Base-by-base conservation (phyloP, 106 monocot species). In the Allium sativum region DNA sequence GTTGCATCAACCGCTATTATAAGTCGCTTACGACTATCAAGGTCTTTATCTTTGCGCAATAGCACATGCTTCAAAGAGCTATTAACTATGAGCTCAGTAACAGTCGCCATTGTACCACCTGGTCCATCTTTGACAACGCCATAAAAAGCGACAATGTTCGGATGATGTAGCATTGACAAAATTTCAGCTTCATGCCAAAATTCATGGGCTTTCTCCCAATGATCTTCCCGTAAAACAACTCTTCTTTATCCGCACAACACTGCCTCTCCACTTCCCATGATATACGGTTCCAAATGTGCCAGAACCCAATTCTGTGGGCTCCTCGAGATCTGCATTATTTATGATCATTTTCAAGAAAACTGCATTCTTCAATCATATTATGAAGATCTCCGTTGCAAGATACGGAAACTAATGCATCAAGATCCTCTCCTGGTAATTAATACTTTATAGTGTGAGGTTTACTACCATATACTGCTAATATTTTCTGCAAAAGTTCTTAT, bases 201-300 rank as follows among this genome's bases (percentile, higher is more conserved):
- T 19, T 90, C 94, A 14, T 47, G 50, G 14, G 85, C 83, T 89
- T 53, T 90, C 87, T 74, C 90, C 95, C 52, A 89, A 90, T 53
- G 89, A 79, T 47, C 86, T 83, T 13, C 83, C 86, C 54, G 83
- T 81, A 60, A 90, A 95, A 44, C 85, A 95, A 72, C 86, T 90
- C 65, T 95, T 90, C 65, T 95, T 90, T 65, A 95, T 95, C 41
- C 89, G 51, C 62, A 95, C 94, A 81, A 90, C 94, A 61, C 74
- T 86, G 59, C 94, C 94, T 70, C 86, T 89, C 94, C 94, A 95
- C 77, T 86, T 90, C 16, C 94, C 94, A 71, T 95, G 94, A 69
- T 86, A 95, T 19, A 95, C 94, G 19, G 89, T 95, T 56, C 94
- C 94, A 67, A 86, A 95, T 61, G 94, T 82, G 22, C 94, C 94